Evolutionary conservation across 148 eudicot genomes (phyloP), one percentile per base, ranked within the genome.

Genomic region (Rhododendron ovatum): DNA sequence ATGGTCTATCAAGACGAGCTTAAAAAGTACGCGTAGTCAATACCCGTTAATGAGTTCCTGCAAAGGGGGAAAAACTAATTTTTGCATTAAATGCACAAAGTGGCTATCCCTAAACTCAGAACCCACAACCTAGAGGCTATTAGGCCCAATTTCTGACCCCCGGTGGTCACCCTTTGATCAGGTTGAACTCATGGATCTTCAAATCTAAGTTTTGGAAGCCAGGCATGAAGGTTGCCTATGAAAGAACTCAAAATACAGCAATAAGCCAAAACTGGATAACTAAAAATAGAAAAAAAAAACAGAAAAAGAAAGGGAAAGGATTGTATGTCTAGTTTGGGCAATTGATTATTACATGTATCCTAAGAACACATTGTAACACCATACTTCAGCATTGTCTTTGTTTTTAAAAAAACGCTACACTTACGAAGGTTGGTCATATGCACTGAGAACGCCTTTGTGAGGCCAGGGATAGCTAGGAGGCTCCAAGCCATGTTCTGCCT

Each of bases 391-490:
- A 73, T 73, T 2, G 5, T 69, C 53, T n/a, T 73, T 6, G 39
- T 73, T 35, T 14, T 10, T 39, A 15, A 73, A 73, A 5, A 73
- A 28, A 1, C 35, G 41, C 22, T 30, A 30, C 41, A 91, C 96
- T 90, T 85, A 92, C 95, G 94, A 91, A 75, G 93, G 91, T 89
- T 94, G 96, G 82, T 94, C 96, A 69, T 94, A 94, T 86, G 96
- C 92, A 86, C 95, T 93, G 83, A 92, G 91, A 82, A 92, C 90
- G 91, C 95, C 96, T 86, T 83, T 71, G 89, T 94, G 95, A 86
- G 96, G 96, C 96, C 94, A 94, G 24, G 94, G 96, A 89, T 94
- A 94, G 86, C 71, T 80, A 39, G 96, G 86, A 81, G 82, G 86
- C 67, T 83, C 92, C 71, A 94, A 89, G 28, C 95, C 95, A 86